phyloP scores from a whole-genome alignment of 2,329 filamentous ascomycete genomes.

The Amesomyces nigricolor region DNA sequence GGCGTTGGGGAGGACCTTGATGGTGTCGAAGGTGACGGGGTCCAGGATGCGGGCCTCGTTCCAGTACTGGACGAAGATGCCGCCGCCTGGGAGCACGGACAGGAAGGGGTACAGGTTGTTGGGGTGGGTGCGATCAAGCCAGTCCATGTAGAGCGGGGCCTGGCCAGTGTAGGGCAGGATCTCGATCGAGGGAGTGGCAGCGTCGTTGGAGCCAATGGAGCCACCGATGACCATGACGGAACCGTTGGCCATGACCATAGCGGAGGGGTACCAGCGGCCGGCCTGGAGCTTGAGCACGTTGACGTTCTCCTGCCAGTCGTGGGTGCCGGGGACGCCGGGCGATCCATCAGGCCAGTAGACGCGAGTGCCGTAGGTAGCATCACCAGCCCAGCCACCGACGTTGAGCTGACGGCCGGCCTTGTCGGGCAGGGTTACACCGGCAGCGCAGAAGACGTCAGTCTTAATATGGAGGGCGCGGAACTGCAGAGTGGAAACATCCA shows the following conservation, averaged over 20 bases:
- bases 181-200: slow-evolving; percentile 47
- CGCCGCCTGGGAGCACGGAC: slow-evolving; percentile 46
- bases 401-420: slow-evolving; percentile 53
- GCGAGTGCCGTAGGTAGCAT: slow-evolving; percentile 50
- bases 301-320: slow-evolving; percentile 52
- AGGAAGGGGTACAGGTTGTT: slow-evolving; percentile 57
- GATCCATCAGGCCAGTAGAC: slow-evolving; percentile 52
- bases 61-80: slow-evolving; percentile 53
- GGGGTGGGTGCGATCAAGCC: slow-evolving; percentile 49
- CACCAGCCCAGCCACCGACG: slow-evolving; percentile 51
- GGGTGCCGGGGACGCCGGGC: slow-evolving; percentile 42
- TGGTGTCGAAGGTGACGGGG: slow-evolving; percentile 44
- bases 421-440: slow-evolving; percentile 52
- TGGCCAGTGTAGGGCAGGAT: slow-evolving; percentile 44
- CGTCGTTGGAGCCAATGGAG: slow-evolving; percentile 47
- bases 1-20: slow-evolving; percentile 46
- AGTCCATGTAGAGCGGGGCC: slow-evolving; percentile 43
- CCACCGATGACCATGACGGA: slow-evolving; percentile 51
- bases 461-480: slow-evolving; percentile 51
- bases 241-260: slow-evolving; percentile 51
- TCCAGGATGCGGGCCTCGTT: slow-evolving; percentile 54
- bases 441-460: slow-evolving; percentile 56
- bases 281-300: slow-evolving; percentile 41
- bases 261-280: slow-evolving; percentile 51
- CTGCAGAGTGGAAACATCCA: slow-evolving; percentile 42